Evolutionary conservation across 768 basidiomycete genomes (phyloP), one percentile per base, ranked within the genome.

Genomic region (Panaeolus papilionaceus): DNA sequence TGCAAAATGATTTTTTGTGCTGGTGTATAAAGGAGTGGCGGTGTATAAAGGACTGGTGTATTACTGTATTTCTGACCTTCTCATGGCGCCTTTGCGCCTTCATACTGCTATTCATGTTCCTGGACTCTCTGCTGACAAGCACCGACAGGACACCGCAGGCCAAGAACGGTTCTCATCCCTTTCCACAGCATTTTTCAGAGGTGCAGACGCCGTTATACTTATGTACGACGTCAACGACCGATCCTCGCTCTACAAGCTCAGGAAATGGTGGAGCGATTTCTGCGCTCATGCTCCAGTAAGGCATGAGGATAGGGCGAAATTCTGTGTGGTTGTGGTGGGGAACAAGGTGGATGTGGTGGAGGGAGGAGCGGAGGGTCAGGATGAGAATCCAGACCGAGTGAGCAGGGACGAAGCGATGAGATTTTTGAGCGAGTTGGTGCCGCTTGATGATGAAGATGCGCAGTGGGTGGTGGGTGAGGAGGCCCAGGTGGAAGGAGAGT

Each of bases 111-210:
- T 40, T 45, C 49, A 42, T 40, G 63, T 28, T 64, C 67, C 23
- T 71, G 11, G 9, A 40, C 14, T 40, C 9, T 14, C 14, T 10
- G 14, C 14, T 40, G 14, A 10, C 39, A 40, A 4, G 39, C 45
- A 45, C 7, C 1, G 6, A 18, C 45, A 93, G 90, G 93, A 95
- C 73, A 94, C 92, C 0, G 92, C 93, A 0, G 94, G 94, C 2
- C 94, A 96, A 75, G 94, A 96, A 73, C 87, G 94, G 4, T 95
- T 96, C 80, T 93, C 93, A 1, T 89, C 86, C 45, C 84, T 95
- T 18, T 93, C 93, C 0, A 82, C 86, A 0, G 93, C 94, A 0
- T 95, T 95, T 79, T 96, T 94, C 71, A 87, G 94, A 6, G 92
- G 92, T 1, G 92, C 93, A 2, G 93, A 95, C 72, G 94, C 93